Base-by-base conservation (phyloP, 441 rosid genomes). In the Jatropha multifida region DNA sequence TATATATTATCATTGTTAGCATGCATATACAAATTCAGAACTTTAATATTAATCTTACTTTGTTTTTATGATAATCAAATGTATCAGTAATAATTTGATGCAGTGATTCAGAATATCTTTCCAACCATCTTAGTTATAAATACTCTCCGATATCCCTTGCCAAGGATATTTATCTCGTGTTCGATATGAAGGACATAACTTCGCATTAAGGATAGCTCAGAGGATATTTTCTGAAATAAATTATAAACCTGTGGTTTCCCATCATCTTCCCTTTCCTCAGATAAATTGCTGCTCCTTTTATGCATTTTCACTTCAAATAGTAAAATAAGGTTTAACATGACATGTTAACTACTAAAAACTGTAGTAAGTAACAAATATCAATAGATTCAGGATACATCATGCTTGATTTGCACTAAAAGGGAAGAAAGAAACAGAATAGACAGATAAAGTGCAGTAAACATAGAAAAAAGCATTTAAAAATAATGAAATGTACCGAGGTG, bases 401-500 rank as follows among this genome's bases (percentile, higher is more conserved):
- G 32, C 32, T 32, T 32, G 2, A 1, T 32, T 32, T 32, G 32
- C 32, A 73, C n/a, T 18, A 73, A 37, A 73, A 51, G 8, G 18
- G 15, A n/a, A 49, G 17, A 73, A 37, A 13, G 37, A 26, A 74
- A 41, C 38, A 68, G n/a, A 48, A 3, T 14, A 51, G 55, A 41
- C 32, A 61, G 76, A 71, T 15, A 65, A 40, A 51, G 65, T 5
- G 59, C 55, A 66, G 41, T 20, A 40, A 67, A 68, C 12, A 13
- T 23, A 56, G 17, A 49, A 32, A 49, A 26, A 27, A 64, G 71
- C 58, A 56, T 71, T 48, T 52, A 59, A 66, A 38, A 54, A 23
- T 49, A 73, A 42, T 37, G 8, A 26, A 71, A 76, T 82, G 56
- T 86, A 93, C 98, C 93, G 81, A 69, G 98, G 94, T 74, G 97